phyloP scores from a whole-genome alignment of 495 filamentous ascomycete genomes.

The Bacidia rubella region DNA sequence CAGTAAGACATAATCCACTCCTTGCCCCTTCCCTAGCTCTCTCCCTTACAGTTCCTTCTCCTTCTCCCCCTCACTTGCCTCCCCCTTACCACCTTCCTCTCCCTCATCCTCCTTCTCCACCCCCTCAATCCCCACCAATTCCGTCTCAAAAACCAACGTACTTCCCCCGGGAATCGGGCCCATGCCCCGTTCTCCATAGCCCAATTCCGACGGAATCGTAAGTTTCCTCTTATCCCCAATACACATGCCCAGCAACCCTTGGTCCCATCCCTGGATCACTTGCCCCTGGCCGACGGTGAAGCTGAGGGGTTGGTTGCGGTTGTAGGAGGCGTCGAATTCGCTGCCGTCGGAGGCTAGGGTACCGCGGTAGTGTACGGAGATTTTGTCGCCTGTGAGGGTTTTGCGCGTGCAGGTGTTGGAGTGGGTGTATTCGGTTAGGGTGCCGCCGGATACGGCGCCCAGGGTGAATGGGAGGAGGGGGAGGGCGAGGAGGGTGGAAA shows the following conservation, averaged over 20 bases:
- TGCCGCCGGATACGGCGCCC: conserved; percentile 21
- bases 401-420: conserved; percentile 60
- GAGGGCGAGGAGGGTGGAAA: conserved; percentile 7
- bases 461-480: conserved; percentile 9
- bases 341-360: conserved; percentile 43
- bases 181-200: conserved; percentile 62
- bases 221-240: conserved; percentile 88
- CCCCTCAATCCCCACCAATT: conserved; percentile 75
- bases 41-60: not conserved
- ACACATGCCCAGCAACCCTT: conserved; percentile 89
- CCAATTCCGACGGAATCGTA: conserved; percentile 77
- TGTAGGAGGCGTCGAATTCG: conserved; percentile 53
- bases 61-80: not conserved
- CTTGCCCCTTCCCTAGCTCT: too few relatives aligned
- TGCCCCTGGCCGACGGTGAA: conserved; percentile 68
- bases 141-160: conserved; percentile 51
- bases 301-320: conserved; percentile 57
- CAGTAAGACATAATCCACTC: too few relatives aligned
- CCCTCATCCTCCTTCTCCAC: conserved; percentile 50
- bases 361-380: conserved; percentile 79
- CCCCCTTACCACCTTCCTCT: conserved; percentile 16
- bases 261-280: conserved; percentile 91
- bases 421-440: conserved; percentile 64
- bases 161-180: conserved; percentile 69
- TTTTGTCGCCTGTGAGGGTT: conserved; percentile 60